These are phyloP conservation scores for Samsoniella hepiali DNA, from an alignment of 2,329 filamentous ascomycete genomes.

Conservation along the genomic window DNA sequence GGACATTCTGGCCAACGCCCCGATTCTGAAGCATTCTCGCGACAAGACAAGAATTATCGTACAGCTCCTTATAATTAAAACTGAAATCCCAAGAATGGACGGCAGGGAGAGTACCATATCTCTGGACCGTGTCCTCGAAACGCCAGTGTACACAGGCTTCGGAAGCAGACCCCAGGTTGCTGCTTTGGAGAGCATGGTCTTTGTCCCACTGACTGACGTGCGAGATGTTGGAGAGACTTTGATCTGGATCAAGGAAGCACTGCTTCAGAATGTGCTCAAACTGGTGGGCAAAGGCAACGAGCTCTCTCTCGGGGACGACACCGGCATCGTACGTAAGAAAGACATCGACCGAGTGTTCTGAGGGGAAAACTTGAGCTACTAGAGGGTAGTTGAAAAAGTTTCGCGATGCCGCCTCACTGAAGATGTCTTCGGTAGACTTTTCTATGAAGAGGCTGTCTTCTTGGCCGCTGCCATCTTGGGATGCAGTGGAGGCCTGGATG, in stretches of 20 bases:
- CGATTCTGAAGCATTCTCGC: neutral
- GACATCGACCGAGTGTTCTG: neutral
- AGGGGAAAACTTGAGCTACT: constrained; percentile 4
- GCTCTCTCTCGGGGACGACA: neutral
- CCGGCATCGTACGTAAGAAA: constrained; percentile 4
- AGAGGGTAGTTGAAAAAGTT: constrained; percentile 20
- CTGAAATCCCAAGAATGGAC: constrained; percentile 24
- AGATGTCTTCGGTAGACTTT: neutral
- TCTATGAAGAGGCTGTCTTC: neutral
- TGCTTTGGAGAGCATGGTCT: constrained; percentile 3
- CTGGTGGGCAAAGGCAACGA: constrained; percentile 15
- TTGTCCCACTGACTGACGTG: neutral
- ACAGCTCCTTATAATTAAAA: constrained; percentile 15
- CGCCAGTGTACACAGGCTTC: constrained; percentile 18
- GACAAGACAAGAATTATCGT: neutral
- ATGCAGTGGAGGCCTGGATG: constrained; percentile 23
- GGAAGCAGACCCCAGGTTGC: neutral
- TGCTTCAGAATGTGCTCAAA: constrained; percentile 15
- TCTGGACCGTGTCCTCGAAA: constrained; percentile 7
- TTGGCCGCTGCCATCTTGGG: neutral
- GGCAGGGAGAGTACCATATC: constrained; percentile 9
- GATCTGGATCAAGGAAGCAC: neutral
- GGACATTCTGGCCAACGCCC: neutral
- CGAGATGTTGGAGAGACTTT: neutral
- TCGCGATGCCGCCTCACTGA: constrained; percentile 14